Evolutionary conservation across 2,329 filamentous ascomycete species (phyloP).

Genomic region (Fusarium subtropicale): DNA sequence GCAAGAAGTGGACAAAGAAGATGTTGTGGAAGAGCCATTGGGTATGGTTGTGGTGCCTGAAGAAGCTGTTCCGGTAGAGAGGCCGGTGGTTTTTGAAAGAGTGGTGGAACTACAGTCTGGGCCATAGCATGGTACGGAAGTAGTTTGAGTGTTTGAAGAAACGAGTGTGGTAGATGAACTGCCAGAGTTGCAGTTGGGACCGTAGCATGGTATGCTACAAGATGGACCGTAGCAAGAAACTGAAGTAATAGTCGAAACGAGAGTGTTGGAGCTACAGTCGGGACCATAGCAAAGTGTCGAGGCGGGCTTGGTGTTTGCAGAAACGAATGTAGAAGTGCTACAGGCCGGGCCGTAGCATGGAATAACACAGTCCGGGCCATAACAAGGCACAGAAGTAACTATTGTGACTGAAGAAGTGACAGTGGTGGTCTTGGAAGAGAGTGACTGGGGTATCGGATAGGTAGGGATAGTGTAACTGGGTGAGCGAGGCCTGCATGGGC

Average conservation of each 20-base stretch:
- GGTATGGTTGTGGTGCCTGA: constrained; percentile 2
- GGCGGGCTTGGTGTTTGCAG: neutral
- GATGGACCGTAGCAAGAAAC: neutral
- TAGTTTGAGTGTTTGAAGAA: neutral
- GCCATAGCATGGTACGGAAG: neutral
- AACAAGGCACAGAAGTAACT: neutral
- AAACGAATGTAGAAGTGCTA: neutral
- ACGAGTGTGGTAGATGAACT: neutral
- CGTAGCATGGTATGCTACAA: neutral
- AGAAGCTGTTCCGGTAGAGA: neutral
- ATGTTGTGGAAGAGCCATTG: neutral
- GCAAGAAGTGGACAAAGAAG: neutral
- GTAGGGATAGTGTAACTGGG: constrained; percentile 17
- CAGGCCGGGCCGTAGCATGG: constrained; percentile 1
- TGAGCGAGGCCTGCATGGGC: constrained; percentile 32
- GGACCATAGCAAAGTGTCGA: neutral
- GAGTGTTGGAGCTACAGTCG: neutral
- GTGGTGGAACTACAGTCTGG: neutral
- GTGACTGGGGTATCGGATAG: constrained; percentile 22
- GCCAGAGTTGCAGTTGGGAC: neutral
- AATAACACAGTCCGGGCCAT: neutral
- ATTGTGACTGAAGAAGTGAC: neutral
- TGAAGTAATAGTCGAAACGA: neutral
- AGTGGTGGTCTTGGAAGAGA: constrained; percentile 4
- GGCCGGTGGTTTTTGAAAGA: neutral